Conservation (phyloP, 2,329 filamentous ascomycete genomes). For the Colletotrichum lupini region DNA sequence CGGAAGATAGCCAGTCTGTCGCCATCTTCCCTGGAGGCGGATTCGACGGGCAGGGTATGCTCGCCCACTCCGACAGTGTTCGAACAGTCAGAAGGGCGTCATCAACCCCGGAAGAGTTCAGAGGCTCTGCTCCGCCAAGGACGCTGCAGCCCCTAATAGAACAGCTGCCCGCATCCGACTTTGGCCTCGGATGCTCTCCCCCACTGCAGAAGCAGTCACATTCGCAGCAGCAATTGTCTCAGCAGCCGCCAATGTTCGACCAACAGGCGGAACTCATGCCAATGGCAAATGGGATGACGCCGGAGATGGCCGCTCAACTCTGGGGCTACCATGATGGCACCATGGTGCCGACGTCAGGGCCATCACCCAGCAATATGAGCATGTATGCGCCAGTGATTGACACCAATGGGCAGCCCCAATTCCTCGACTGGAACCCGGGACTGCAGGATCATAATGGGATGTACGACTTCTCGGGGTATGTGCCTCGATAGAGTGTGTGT, state of each 20-base stretch:
- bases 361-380: slow-evolving; percentile 2
- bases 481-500: slow-evolving; percentile 1
- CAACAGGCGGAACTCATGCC: slow-evolving; percentile 5
- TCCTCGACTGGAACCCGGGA: slow-evolving; percentile 12
- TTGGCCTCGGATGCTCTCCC: background rate
- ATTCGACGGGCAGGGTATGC: slow-evolving; percentile 16
- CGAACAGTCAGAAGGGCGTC: slow-evolving; percentile 40
- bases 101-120: slow-evolving; percentile 30
- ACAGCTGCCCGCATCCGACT: slow-evolving; percentile 12
- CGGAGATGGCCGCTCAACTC: slow-evolving; percentile 25
- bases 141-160: slow-evolving; percentile 34
- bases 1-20: slow-evolving; percentile 43
- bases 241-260: slow-evolving; percentile 2
- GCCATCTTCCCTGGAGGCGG: slow-evolving; percentile 19
- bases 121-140: slow-evolving; percentile 10
- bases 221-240: background rate
- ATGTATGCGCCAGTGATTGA: slow-evolving; percentile 6
- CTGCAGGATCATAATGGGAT: slow-evolving; percentile 23
- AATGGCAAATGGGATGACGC: slow-evolving; percentile 12
- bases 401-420: slow-evolving; percentile 2
- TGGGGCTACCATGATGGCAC: slow-evolving; percentile 16
- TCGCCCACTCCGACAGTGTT: slow-evolving; percentile 46
- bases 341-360: background rate
- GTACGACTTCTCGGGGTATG: slow-evolving; percentile 28
- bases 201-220: background rate